Evolutionary conservation across 106 monocot species (phyloP), one percentile per base, ranked within the genome.

Genomic region (Platanthera zijinensis): DNA sequence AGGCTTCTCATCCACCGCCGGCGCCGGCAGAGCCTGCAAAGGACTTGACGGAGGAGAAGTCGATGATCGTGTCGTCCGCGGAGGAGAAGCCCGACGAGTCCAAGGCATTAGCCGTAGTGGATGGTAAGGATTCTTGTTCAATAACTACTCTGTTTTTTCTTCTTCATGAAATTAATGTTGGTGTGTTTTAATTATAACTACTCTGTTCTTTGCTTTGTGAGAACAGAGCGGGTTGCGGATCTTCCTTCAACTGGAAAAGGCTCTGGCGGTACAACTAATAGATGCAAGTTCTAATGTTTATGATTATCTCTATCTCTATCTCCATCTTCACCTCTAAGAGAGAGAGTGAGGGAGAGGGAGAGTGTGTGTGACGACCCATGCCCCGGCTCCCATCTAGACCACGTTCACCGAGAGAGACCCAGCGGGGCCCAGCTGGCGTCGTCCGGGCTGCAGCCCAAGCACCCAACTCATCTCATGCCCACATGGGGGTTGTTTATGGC

Each of bases 41-140:
- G 74, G 89, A 89, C 28, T 81, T 89, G 7, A 71, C 89, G 4
- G 86, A 89, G 77, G 89, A 86, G 86, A 89, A 89, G 82, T 68
- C 72, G 48, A 80, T 86, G 75, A 78, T 76, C 19, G 84, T 82
- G n/a, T 76, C 87, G 48, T 67, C 78, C 0, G 57, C 78, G 57
- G 85, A 86, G 57, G 74, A 68, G 66, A 84, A 86, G 82, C 62
- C 71, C 50, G 86, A 84, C 52, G 86, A 89, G 46, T 78, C 78
- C 67, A 89, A 89, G 19, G 83, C 86, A 6, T 84, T 89, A 50
- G 75, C 63, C 71, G 50, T 84, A 19, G 82, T 89, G 5, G 89
- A 89, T 19, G 86, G 89, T 86, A 74, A 80, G 80, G 22, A 73
- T 7, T 70, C 12, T 50, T 71, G 30, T 51, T 19, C 10, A 12